These are phyloP conservation scores for Coprinellus micaceus DNA, from an alignment of 768 basidiomycete species.

Conservation along the genomic window DNA sequence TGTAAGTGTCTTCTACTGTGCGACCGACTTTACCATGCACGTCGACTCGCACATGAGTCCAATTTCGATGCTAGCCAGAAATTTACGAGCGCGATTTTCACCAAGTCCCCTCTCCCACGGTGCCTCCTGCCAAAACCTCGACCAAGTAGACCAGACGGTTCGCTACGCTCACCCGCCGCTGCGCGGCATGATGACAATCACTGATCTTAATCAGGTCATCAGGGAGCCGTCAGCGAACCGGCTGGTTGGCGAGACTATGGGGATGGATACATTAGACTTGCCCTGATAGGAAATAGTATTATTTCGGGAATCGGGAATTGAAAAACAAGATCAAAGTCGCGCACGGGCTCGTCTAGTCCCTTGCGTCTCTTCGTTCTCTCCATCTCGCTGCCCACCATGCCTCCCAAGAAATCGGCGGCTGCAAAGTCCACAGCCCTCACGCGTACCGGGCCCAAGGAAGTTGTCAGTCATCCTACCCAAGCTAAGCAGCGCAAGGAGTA, in stretches of 20 bases:
- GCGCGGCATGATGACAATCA: too few species aligned
- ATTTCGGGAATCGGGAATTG: background rate
- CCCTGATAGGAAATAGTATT: background rate
- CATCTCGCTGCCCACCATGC: conserved; percentile 15
- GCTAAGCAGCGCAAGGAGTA: conserved; percentile 20
- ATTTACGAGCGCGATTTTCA: too few species aligned
- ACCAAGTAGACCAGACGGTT: too few species aligned
- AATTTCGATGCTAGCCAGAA: too few species aligned
- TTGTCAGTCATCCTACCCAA: conserved; percentile 11
- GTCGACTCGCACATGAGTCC: too few species aligned
- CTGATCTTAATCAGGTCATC: too few species aligned
- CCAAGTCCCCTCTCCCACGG: too few species aligned
- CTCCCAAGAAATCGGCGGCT: conserved; percentile 17
- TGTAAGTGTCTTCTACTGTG: too few species aligned
- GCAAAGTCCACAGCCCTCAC: conserved; percentile 10
- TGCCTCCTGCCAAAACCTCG: too few species aligned
- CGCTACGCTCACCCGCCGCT: too few species aligned
- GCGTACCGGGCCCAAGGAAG: conserved; percentile 14
- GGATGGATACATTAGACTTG: too few species aligned
- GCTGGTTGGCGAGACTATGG: background rate
- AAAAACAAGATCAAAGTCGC: conserved; percentile 2
- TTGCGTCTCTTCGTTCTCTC: background rate
- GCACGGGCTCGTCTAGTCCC: background rate
- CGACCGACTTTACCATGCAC: too few species aligned
- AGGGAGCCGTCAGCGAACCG: background rate